phyloP scores from a whole-genome alignment of 805 yeast species.

The Pichia rugopelliculosa region DNA sequence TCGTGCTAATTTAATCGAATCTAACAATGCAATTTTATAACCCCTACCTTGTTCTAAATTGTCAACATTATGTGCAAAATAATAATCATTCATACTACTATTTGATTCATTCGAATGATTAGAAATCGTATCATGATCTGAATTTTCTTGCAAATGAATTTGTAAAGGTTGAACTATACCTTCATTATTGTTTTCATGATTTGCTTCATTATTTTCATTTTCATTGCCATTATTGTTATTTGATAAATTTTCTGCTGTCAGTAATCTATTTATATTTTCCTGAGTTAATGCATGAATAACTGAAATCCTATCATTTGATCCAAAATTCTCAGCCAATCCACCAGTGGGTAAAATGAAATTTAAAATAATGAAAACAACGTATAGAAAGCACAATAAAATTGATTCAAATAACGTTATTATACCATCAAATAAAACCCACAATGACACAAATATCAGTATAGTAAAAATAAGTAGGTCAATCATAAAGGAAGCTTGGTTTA shows the following conservation, averaged over 20 bases:
- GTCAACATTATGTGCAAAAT: constrained; percentile 22
- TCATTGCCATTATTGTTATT: neutral
- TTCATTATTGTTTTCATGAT: too few relatives aligned
- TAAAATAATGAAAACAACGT: constrained; percentile 48
- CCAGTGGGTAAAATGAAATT: constrained; percentile 23
- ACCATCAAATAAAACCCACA: constrained; percentile 51
- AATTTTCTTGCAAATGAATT: neutral
- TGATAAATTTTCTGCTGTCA: neutral
- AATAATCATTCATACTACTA: constrained; percentile 10
- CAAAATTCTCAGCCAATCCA: neutral
- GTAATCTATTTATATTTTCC: neutral
- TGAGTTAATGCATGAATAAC: neutral
- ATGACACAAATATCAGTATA: constrained; percentile 39
- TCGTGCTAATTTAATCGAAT: constrained; percentile 26
- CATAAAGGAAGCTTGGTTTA: constrained; percentile 43
- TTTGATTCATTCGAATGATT: constrained; percentile 4
- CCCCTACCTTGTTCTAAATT: constrained; percentile 22
- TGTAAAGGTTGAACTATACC: neutral
- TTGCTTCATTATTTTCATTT: neutral
- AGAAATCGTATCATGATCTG: constrained; percentile 2
- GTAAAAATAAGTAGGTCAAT: constrained; percentile 58
- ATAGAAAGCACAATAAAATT: constrained; percentile 40
- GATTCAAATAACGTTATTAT: constrained; percentile 50
- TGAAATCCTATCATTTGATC: neutral
- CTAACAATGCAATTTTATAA: constrained; percentile 25